Evolutionary conservation across 371 early-diverging fungal species (phyloP), one percentile per base, ranked within the genome.

Genomic region (Mucor piriformis): DNA sequence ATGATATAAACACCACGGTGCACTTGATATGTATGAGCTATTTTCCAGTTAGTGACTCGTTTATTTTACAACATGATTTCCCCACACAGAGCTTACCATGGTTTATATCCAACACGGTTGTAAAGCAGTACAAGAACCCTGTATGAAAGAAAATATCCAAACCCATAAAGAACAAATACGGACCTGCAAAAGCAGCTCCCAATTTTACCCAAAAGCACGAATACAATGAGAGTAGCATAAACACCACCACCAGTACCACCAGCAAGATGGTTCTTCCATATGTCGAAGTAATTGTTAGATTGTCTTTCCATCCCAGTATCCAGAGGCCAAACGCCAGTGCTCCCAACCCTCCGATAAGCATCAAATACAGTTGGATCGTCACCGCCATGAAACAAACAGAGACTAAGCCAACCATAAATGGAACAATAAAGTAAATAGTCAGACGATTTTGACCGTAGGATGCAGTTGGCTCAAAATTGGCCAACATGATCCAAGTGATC

Each of bases 91-190:
- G n/a, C 32, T 44, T 70, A 68, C 76, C 52, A 37, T 76, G 76
- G 34, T 57, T 51, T 6, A 58, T 54, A 57, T 76, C 76, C 20
- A 76, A 23, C 12, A 65, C 49, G 1, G 71, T 50, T 11, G 64
- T 68, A 24, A 70, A 62, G 27, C 71, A 70, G 23, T 76, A 76
- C 15, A 68, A 61, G 69, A 93, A 91, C 0, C 92, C 93, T 0
- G 91, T 89, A 34, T 84, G 81, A 7, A 79, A 84, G 68, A 85
- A 93, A 50, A 87, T 75, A 69, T 94, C 93, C 29, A 93, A 64
- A 15, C 92, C 94, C 34, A 88, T 71, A 52, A 91, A 82, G 49
- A 90, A 63, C 15, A 83, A 69, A 64, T 86, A 92, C 2, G 92
- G 74, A 4, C 93, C 93, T 40, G 83, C 76, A 16, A 91, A 62